A percentile compares a stretch with the other conserved stretches of the same genome.
Evolutionary conservation across 176 grass and related monocot genomes (phyloP).

Genomic region (Neostapfia colusana): DNA sequence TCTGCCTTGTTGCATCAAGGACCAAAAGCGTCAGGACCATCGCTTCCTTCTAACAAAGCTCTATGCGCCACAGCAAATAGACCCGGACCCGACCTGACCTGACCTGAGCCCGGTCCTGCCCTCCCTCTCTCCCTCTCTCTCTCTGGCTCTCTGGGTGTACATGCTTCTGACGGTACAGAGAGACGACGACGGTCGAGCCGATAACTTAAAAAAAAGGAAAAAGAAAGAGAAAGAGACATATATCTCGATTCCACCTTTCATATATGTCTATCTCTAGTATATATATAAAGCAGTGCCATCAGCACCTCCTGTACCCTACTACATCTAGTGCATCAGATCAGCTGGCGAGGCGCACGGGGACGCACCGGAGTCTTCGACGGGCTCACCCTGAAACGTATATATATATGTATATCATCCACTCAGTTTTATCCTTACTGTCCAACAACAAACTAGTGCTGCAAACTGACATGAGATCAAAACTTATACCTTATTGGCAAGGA

Average conservation of each 20-base stretch:
- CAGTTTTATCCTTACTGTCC: background rate
- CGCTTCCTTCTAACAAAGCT: slow-evolving; percentile 47
- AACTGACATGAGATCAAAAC: background rate
- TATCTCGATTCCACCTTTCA: slow-evolving; percentile 54
- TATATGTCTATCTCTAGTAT: slow-evolving; percentile 72
- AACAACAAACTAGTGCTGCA: background rate
- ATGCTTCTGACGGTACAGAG: slow-evolving; percentile 31
- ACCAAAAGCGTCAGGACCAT: slow-evolving; percentile 40
- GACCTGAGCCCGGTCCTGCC: background rate
- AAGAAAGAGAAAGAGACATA: slow-evolving; percentile 52
- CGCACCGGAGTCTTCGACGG: slow-evolving; percentile 98
- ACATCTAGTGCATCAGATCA: slow-evolving; percentile 66
- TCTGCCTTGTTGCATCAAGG: slow-evolving; percentile 54
- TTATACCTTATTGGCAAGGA: slow-evolving; percentile 92
- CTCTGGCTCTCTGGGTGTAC: slow-evolving; percentile 13
- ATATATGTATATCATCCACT: background rate
- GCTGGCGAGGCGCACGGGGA: slow-evolving; percentile 70
- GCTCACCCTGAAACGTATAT: slow-evolving; percentile 73
- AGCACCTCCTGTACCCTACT: slow-evolving; percentile 77
- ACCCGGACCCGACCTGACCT: slow-evolving; percentile 32
- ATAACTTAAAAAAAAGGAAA: slow-evolving; percentile 45
- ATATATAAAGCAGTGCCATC: slow-evolving; percentile 64
- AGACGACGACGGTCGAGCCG: slow-evolving; percentile 27
- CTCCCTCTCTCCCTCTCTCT: slow-evolving; percentile 32
- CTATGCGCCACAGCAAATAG: slow-evolving; percentile 57